Percentiles rank a stretch among this genome's conserved stretches.
Conservation (phyloP, 2,329 filamentous ascomycete genomes). For the Xylaria sp. region DNA sequence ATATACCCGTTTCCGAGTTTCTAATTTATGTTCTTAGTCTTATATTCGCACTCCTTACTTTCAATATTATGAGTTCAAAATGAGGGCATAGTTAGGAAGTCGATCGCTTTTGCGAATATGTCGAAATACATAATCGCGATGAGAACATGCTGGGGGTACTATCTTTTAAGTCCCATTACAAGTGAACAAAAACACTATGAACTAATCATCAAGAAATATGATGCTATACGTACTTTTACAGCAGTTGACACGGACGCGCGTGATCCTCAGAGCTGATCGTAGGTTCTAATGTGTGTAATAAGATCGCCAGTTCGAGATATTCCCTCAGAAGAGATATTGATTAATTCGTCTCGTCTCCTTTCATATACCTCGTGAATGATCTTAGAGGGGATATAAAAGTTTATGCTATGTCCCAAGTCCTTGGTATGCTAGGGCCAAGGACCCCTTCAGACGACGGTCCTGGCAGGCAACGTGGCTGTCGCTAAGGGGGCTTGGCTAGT, state of each 20-base stretch:
- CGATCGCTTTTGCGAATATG: no score
- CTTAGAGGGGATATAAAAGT: not conserved
- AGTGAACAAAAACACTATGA: no score
- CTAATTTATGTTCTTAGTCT: not conserved
- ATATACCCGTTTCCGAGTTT: slow-evolving; percentile 19
- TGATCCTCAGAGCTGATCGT: no score
- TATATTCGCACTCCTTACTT: not conserved
- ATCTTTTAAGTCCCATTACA: no score
- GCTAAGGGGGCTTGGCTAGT: slow-evolving; percentile 18
- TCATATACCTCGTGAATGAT: not conserved
- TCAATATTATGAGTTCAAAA: not conserved
- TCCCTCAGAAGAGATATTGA: no score
- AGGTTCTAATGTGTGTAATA: no score
- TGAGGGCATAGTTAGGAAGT: not conserved
- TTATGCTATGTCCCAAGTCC: slow-evolving; percentile 8
- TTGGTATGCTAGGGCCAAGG: slow-evolving; percentile 24
- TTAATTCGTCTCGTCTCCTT: no score
- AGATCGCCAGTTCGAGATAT: no score
- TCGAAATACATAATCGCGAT: not conserved
- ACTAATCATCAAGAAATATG: no score
- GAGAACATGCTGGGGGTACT: no score
- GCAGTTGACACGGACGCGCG: no score
- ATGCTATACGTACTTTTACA: no score
- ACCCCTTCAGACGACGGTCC: slow-evolving; percentile 28
- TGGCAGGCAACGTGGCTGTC: slow-evolving; percentile 3